phyloP scores from a whole-genome alignment of 1,284 basidiomycete genomes.

The Phlebopus sp. region DNA sequence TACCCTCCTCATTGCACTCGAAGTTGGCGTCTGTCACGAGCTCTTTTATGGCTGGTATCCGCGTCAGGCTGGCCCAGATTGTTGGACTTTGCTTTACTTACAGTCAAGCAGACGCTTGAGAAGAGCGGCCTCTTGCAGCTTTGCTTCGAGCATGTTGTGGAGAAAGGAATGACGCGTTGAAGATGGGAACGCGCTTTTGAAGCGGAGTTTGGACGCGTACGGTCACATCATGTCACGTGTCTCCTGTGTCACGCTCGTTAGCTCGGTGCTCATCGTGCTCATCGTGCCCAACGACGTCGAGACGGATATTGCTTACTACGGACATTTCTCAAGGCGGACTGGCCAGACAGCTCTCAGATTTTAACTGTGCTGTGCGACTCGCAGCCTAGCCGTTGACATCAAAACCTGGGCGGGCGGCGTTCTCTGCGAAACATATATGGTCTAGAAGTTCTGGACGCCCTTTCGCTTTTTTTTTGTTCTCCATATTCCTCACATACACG shows the following conservation, averaged over 20 bases:
- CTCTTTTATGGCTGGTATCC: slow-evolving; percentile 85
- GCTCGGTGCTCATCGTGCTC: slow-evolving; percentile 16
- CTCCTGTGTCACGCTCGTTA: slow-evolving; percentile 24
- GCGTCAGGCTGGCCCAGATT: background rate
- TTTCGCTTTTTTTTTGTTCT: slow-evolving; percentile 4
- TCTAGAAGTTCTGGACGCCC: background rate
- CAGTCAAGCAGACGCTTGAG: slow-evolving; percentile 89
- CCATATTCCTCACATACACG: background rate
- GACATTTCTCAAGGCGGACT: too few species aligned
- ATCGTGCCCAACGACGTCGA: slow-evolving; percentile 8
- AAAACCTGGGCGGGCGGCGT: too few species aligned
- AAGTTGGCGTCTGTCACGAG: slow-evolving; percentile 98
- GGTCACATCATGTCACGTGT: slow-evolving; percentile 32
- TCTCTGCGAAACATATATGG: background rate
- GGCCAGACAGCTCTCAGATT: background rate
- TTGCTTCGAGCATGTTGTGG: slow-evolving; percentile 83
- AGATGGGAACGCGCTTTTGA: slow-evolving; percentile 31
- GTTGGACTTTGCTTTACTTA: slow-evolving; percentile 33
- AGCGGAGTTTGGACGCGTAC: slow-evolving; percentile 33
- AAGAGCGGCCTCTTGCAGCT: slow-evolving; percentile 77
- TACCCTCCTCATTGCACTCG: slow-evolving; percentile 95
- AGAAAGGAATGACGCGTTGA: slow-evolving; percentile 16
- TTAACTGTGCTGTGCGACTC: background rate
- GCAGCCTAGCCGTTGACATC: background rate
- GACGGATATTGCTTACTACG: background rate